Base-by-base conservation (phyloP, 768 basidiomycete genomes). In the Suillus clintonianus region DNA sequence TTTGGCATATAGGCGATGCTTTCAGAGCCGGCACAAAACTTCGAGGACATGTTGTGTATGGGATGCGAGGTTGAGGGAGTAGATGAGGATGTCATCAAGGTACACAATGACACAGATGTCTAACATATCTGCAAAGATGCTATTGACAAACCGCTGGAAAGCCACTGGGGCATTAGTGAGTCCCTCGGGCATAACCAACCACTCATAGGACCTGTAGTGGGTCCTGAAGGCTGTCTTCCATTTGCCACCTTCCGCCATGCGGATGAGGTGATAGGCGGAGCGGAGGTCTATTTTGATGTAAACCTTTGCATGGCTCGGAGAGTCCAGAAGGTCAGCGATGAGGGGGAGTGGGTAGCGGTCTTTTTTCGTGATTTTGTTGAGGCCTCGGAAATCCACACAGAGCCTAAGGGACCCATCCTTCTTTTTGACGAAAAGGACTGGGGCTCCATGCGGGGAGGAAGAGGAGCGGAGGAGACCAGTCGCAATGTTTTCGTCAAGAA, bases 21-120 rank as follows among this genome's bases (percentile, higher is more conserved):
- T 43, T 0, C 4, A 0, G 42, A 43, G 42, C 3, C 8, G 9
- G 0, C 3, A 9, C 0, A 43, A 19, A 1, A 43, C 42, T n/a
- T 43, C 42, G 4, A 4, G 9, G 42, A 43, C 3, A 1, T 43
- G 42, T n/a, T 43, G 3, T 1, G n/a, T 43, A 10, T 43, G 42
- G 4, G 42, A n/a, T n/a, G 19, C 19, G 4, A 9, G 19, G 3
- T 43, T 9, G 1, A 9, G 4, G 19, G 42, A 43, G 10, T 43
- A 43, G 4, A 43, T 43, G 1, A 43, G 42, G 42, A 43, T 43
- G 19, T 43, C 10, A 0, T 43, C 19, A 4, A 43, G 42, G 10
- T 43, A 43, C 3, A 43, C 10, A 1, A 43, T n/a, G 10, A 43
- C 42, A 1, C 8, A 43, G 1, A 43, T 3, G 0, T 43, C 42